These are phyloP conservation scores for Penicillium janthinellum DNA, from an alignment of 2,329 filamentous ascomycete genomes.

Conservation along the genomic window DNA sequence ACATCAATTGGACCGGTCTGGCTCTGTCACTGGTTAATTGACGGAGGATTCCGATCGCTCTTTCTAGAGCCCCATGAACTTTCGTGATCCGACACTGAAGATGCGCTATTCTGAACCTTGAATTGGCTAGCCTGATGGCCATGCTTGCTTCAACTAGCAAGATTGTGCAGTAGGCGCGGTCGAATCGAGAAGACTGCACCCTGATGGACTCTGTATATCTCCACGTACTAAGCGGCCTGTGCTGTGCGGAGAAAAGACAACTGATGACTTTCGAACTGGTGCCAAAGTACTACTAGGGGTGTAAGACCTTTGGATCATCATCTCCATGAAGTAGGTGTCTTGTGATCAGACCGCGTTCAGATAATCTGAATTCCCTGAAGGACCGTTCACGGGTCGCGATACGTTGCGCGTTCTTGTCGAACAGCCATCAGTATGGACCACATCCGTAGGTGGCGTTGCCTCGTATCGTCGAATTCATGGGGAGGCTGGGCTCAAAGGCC, in stretches of 20 bases:
- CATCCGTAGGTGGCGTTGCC: background rate
- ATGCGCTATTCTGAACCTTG: background rate
- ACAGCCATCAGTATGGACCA: background rate
- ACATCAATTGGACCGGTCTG: background rate
- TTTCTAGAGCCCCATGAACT: background rate
- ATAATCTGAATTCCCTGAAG: background rate
- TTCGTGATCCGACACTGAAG: background rate
- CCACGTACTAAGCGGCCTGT: too few relatives aligned
- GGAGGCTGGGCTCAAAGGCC: background rate
- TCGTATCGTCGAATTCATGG: background rate
- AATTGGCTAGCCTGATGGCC: background rate
- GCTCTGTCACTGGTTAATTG: too few relatives aligned
- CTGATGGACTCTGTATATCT: background rate
- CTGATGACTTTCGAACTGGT: background rate
- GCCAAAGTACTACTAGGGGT: background rate
- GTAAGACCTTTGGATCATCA: background rate
- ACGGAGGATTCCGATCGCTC: background rate
- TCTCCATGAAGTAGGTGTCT: background rate
- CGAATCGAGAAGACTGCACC: too few relatives aligned
- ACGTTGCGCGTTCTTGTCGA: background rate
- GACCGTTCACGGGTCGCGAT: background rate
- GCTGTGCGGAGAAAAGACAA: background rate
- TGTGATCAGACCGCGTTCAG: background rate
- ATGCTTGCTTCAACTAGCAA: background rate
- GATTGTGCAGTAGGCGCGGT: background rate